phyloP scores from a whole-genome alignment of 176 grass and related monocot genomes.

The Avena sativa region DNA sequence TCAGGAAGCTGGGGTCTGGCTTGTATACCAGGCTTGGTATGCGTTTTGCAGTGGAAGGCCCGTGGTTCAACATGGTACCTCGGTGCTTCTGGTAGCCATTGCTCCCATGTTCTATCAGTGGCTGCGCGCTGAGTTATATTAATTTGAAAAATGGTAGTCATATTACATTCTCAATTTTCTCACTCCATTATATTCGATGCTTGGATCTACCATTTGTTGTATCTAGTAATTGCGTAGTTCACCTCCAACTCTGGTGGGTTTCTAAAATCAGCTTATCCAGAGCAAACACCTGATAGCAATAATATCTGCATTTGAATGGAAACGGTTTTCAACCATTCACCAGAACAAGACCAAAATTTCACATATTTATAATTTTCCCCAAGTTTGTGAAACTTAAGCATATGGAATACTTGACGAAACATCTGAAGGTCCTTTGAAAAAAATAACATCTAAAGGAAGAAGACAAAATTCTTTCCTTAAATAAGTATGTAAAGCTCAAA shows the following conservation, averaged over 20 bases:
- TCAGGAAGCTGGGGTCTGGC: background rate
- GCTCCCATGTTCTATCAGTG: background rate
- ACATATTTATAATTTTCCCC: background rate
- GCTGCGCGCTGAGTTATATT: background rate
- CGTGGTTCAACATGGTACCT: constrained; percentile 7
- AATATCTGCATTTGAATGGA: background rate
- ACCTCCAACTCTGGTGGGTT: background rate
- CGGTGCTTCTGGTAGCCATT: background rate
- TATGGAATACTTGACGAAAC: background rate
- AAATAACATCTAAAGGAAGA: background rate
- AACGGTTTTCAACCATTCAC: background rate
- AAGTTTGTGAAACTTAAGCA: background rate
- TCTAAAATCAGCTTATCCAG: background rate
- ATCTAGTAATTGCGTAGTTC: background rate
- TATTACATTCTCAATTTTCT: background rate
- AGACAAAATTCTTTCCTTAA: background rate
- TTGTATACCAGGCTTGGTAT: background rate
- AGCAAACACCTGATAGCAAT: background rate
- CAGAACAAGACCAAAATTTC: background rate
- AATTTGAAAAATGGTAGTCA: background rate
- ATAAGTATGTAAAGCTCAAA: background rate
- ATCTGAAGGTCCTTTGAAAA: background rate
- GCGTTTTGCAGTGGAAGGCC: constrained; percentile 14
- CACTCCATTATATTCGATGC: background rate
- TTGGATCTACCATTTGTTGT: background rate